Evolutionary conservation across 495 filamentous ascomycete genomes (phyloP).

Genomic region (Aspergillus kassunensis): DNA sequence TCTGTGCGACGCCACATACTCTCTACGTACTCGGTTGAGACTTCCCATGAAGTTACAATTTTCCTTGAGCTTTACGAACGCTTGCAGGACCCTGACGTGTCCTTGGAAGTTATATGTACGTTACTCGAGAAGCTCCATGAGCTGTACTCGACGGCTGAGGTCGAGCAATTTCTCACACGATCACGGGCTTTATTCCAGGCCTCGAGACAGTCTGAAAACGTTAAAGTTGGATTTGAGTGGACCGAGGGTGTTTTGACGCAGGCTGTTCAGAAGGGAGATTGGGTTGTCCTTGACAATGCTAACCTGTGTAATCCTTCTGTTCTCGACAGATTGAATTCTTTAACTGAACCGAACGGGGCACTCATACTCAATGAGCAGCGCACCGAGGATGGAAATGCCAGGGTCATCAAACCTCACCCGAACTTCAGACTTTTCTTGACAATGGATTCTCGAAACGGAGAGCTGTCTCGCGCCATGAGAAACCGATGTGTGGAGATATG

Average conservation of each 20-base stretch:
- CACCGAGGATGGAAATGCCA: conserved; percentile 73
- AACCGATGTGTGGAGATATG: conserved; percentile 92
- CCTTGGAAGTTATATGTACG: conserved; percentile 33
- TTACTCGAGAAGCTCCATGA: conserved; percentile 31
- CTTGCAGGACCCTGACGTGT: conserved; percentile 27
- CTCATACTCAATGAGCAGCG: conserved; percentile 91
- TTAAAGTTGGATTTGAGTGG: conserved; percentile 87
- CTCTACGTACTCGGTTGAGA: conserved; percentile 36
- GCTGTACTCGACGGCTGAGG: conserved; percentile 24
- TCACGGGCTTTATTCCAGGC: conserved; percentile 39
- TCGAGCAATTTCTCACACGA: conserved; percentile 31
- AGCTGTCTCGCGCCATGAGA: conserved; percentile 93
- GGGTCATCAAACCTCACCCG: conserved; percentile 75
- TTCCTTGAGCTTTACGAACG: conserved; percentile 35
- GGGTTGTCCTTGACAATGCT: conserved; percentile 94
- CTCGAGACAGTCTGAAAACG: conserved; percentile 47
- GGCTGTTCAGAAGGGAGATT: conserved; percentile 79
- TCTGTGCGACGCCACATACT: conserved; percentile 54
- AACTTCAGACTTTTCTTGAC: conserved; percentile 92
- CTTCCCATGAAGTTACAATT: conserved; percentile 33
- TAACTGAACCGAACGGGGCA: conserved; percentile 84
- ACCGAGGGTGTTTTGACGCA: conserved; percentile 86
- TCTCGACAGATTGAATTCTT: conserved; percentile 88
- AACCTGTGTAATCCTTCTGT: conserved; percentile 95
- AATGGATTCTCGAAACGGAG: conserved; percentile 88